Percentiles rank a stretch among this genome's conserved stretches.
Evolutionary conservation across 176 grass and related monocot genomes (phyloP).

Genomic region (Triticum timopheevii): DNA sequence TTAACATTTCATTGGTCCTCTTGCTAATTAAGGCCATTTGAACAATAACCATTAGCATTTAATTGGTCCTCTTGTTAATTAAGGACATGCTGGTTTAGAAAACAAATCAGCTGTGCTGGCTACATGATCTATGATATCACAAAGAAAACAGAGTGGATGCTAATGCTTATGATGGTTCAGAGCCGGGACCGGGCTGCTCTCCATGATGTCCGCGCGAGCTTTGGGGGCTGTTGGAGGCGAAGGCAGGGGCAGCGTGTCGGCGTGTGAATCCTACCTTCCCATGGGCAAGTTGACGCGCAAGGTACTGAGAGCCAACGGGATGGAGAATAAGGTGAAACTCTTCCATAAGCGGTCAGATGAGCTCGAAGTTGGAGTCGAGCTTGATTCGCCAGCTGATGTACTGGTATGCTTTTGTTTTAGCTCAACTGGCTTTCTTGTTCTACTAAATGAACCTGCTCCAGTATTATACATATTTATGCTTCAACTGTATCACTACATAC

Average conservation of each 20-base stretch:
- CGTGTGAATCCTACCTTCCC: conserved; percentile 88
- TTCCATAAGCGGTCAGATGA: conserved; percentile 86
- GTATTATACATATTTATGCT: not conserved
- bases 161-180: conserved; percentile 49
- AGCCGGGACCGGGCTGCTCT: conserved; percentile 89
- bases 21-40: not conserved
- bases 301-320: conserved; percentile 64
- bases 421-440: not conserved
- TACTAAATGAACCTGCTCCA: not conserved
- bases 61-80: no score
- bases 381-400: conserved; percentile 67
- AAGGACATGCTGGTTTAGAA: not conserved
- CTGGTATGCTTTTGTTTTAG: conserved; percentile 46
- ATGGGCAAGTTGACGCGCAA: conserved; percentile 86
- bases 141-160: conserved; percentile 16
- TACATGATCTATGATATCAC: conserved; percentile 10
- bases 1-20: not conserved
- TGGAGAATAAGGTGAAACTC: conserved; percentile 71
- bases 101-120: not conserved
- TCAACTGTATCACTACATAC: not conserved
- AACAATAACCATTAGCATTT: no score
- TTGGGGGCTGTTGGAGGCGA: conserved; percentile 44
- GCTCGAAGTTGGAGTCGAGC: conserved; percentile 55
- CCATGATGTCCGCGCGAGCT: conserved; percentile 79
- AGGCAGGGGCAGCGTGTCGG: conserved; percentile 45